A percentile compares a stretch with the other conserved stretches of the same genome.
Conservation (phyloP, 176 grass and related monocot species). For the Dendrocalamus sinicus region DNA sequence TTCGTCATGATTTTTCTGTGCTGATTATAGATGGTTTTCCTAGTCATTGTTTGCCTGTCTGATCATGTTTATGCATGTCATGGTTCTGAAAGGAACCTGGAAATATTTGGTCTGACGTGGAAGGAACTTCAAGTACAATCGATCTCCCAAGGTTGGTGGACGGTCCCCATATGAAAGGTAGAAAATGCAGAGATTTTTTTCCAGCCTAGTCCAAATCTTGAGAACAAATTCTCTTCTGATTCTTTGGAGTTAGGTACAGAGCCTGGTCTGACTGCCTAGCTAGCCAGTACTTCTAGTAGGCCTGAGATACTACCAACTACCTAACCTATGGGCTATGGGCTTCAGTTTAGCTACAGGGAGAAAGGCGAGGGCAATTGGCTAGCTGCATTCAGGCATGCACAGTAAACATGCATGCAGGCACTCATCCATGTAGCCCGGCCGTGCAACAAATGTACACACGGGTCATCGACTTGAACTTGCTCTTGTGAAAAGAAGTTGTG, state of each 20-base stretch:
- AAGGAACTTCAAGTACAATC: background rate
- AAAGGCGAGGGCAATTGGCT: conserved; percentile 12
- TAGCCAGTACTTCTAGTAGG: background rate
- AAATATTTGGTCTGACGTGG: conserved; percentile 34
- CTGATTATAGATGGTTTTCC: background rate
- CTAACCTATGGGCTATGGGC: conserved; percentile 7
- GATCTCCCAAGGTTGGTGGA: conserved; percentile 42
- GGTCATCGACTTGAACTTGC: background rate
- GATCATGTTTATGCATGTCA: conserved; percentile 29
- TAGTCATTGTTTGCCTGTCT: conserved; percentile 31
- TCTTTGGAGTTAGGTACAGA: background rate
- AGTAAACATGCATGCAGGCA: background rate
- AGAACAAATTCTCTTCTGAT: conserved; percentile 23
- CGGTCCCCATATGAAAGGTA: background rate
- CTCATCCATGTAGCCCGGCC: background rate
- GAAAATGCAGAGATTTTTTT: background rate
- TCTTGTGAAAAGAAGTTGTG: background rate
- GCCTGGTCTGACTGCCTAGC: background rate
- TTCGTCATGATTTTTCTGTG: background rate
- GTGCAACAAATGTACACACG: background rate
- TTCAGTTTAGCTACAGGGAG: background rate
- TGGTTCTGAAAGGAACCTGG: conserved; percentile 33
- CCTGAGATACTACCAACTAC: conserved; percentile 9
- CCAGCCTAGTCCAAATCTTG: conserved; percentile 14
- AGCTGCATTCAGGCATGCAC: background rate